Base-by-base conservation (phyloP, 2,329 filamentous ascomycete genomes). In the Aureobasidium lini region DNA sequence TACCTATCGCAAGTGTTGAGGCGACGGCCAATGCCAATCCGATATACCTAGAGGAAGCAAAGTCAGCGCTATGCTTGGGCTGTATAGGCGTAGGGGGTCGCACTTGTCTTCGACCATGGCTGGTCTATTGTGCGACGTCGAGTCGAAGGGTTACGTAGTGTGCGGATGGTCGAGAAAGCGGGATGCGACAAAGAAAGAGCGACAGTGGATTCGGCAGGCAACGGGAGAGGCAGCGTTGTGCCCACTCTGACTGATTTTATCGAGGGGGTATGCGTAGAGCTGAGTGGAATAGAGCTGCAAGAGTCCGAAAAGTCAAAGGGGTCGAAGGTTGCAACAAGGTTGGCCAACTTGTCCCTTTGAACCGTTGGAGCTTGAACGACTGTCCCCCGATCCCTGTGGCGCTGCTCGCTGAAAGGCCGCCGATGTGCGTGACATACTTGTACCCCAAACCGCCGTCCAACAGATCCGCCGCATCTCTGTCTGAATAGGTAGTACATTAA, bases 1-100 rank as follows among this genome's bases (percentile, higher is more conserved):
- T 81, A 88, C 87, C 88, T 75, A 91, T 91, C 64, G 86, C 87
- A 70, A 90, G 76, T 66, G 87, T 89, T 39, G 86, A 89, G 62
- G 81, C 80, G 71, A 91, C 85, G 79, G 88, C 88, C 74, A 91
- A 76, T 62, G 83, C 84, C 75, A 91, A 78, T 70, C 88, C 88
- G 69, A 91, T 84, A 70, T 90, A 91, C 79, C 88, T 90, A 69
- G 23, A 40, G 15, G 18, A 28, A 16, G 8, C 15, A 39, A 9
- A 5, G 23, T 48, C 43, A 48, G 54, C 36, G n/a, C 7, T 34
- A 39, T 57, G 39, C 1, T 46, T 10, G 42, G 6, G 18, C 4
- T 16, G 40, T 16, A 5, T 16, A 11, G 9, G 18, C 16, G 43
- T 34, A 47, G 32, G 11, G 29, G 1, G 36, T 4, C 54, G 16